These are phyloP conservation scores for Diplotaxis tenuifolia DNA, from an alignment of 345 rosid species.

Conservation along the genomic window DNA sequence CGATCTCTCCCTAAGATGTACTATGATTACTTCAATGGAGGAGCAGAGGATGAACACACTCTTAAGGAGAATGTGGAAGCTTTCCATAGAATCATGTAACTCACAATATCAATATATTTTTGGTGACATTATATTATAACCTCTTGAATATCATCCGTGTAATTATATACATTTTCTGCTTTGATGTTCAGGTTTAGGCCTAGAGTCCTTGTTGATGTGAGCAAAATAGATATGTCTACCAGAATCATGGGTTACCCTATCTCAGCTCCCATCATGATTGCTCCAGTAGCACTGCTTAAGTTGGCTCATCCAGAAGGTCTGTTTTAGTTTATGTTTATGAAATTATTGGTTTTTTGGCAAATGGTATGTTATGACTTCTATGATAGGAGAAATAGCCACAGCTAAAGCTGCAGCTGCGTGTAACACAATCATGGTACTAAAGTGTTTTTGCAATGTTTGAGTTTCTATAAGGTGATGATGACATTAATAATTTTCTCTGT, in stretches of 20 bases:
- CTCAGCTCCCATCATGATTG: conserved; percentile 59
- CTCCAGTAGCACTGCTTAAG: conserved; percentile 67
- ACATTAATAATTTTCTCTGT: too few relatives aligned
- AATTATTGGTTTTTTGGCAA: not conserved
- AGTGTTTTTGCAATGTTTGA: too few relatives aligned
- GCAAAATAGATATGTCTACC: too few relatives aligned
- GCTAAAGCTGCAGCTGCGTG: conserved; percentile 93
- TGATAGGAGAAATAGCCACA: conserved; percentile 79
- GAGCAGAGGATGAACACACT: conserved; percentile 77
- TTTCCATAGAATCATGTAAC: conserved; percentile 60
- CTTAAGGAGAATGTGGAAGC: conserved; percentile 65
- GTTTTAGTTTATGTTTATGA: not conserved
- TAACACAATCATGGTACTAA: too few relatives aligned
- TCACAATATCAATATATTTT: not conserved
- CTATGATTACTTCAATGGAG: conserved; percentile 65
- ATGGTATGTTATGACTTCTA: not conserved
- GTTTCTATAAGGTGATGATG: too few relatives aligned
- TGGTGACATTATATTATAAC: not conserved
- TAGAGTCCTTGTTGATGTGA: too few relatives aligned
- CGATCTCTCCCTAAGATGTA: conserved; percentile 72
- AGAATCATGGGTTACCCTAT: conserved; percentile 43
- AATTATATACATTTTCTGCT: too few relatives aligned
- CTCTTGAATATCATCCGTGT: not conserved
- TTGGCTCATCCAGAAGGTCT: conserved; percentile 74
- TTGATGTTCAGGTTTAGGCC: conserved; percentile 60